Conservation (phyloP, 108 stramenopile genomes). For the Skeletonema tropicum region DNA sequence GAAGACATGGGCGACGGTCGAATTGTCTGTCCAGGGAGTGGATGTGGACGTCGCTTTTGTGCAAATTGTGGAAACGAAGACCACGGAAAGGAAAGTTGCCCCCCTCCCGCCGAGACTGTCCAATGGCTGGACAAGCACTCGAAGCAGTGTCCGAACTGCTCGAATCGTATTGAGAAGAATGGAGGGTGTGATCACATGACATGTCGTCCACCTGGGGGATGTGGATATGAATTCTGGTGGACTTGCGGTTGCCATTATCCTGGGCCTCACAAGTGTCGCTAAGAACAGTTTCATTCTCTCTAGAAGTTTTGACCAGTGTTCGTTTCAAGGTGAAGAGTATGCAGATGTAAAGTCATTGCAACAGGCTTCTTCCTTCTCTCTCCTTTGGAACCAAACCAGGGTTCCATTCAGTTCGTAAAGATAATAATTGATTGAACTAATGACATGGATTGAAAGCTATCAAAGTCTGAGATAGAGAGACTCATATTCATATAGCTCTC, state of each 20-base stretch:
- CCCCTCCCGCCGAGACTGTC: constrained; percentile 15
- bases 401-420: too few relatives aligned
- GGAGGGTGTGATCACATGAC: constrained; percentile 38
- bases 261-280: constrained; percentile 10
- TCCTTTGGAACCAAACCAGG: too few relatives aligned
- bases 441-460: too few relatives aligned
- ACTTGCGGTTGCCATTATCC: constrained; percentile 13
- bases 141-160: constrained; percentile 27
- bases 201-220: constrained; percentile 14
- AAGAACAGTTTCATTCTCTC: too few relatives aligned
- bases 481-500: too few relatives aligned
- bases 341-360: too few relatives aligned
- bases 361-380: too few relatives aligned
- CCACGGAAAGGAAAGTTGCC: constrained; percentile 15
- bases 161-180: constrained; percentile 23
- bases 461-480: too few relatives aligned
- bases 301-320: too few relatives aligned
- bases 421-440: too few relatives aligned
- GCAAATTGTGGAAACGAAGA: constrained; percentile 17
- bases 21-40: constrained; percentile 10
- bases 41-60: constrained; percentile 16
- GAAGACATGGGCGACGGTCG: constrained; percentile 19
- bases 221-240: constrained; percentile 35
- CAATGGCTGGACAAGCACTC: constrained; percentile 35
- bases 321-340: too few relatives aligned